phyloP scores from a whole-genome alignment of 805 yeast genomes.

The Starmerella bombicola region DNA sequence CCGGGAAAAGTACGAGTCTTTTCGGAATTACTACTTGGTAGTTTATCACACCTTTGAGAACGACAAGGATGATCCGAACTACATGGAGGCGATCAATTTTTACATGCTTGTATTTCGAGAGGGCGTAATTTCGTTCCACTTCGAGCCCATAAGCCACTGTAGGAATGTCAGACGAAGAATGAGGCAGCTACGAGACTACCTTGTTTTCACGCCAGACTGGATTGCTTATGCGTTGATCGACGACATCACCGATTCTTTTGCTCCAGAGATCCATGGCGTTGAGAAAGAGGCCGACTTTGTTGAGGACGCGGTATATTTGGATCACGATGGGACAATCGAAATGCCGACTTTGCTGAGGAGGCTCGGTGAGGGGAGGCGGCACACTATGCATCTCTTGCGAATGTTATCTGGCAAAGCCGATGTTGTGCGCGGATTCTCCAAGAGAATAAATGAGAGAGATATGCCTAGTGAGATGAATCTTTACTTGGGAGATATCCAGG shows the following conservation, averaged over 20 bases:
- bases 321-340: constrained; percentile 36
- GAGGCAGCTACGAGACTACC: constrained; percentile 49
- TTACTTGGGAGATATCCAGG: constrained; percentile 90
- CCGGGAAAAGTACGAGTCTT: constrained; percentile 91
- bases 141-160: constrained; percentile 45
- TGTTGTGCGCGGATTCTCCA: constrained; percentile 90
- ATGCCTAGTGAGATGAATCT: constrained; percentile 82
- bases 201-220: constrained; percentile 51
- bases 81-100: constrained; percentile 49
- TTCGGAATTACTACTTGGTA: constrained; percentile 80
- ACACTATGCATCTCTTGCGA: constrained; percentile 86
- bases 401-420: constrained; percentile 88
- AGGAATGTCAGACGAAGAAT: constrained; percentile 52
- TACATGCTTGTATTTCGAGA: constrained; percentile 50
- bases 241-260: constrained; percentile 53
- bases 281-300: constrained; percentile 54
- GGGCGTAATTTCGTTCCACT: constrained; percentile 50
- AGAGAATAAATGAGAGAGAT: constrained; percentile 68
- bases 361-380: constrained; percentile 80
- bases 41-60: constrained; percentile 94
- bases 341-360: constrained; percentile 47
- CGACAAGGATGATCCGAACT: constrained; percentile 52
- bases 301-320: constrained; percentile 72
- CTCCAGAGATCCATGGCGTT: constrained; percentile 45
- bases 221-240: constrained; percentile 53